These are phyloP conservation scores for Microbotryomycetes sp. DNA, from an alignment of 1,284 basidiomycete genomes.

Conservation along the genomic window DNA sequence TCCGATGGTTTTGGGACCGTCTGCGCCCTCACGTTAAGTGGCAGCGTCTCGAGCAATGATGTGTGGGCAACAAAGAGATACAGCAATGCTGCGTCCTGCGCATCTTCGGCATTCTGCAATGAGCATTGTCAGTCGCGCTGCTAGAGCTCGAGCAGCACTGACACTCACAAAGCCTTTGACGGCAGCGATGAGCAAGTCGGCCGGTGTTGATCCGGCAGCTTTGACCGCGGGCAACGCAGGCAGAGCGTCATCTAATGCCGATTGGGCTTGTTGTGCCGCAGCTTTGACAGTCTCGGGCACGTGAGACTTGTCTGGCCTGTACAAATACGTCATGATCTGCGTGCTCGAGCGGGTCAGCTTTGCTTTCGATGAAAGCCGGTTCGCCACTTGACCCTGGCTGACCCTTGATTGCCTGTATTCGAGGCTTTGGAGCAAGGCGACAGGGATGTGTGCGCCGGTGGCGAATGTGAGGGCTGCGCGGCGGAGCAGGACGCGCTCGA, in stretches of 20 bases:
- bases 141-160: too few relatives aligned
- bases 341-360: too few relatives aligned
- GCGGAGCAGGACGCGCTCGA: slow-evolving; percentile 46
- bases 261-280: background rate
- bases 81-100: slow-evolving; percentile 17
- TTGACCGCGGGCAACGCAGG: background rate
- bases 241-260: background rate
- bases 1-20: slow-evolving; percentile 13
- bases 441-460: slow-evolving; percentile 48
- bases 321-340: slow-evolving; percentile 27
- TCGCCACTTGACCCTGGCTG: too few relatives aligned
- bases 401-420: slow-evolving; percentile 45
- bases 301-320: background rate
- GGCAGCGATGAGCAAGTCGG: background rate
- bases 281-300: background rate
- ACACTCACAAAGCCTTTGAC: background rate
- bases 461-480: slow-evolving; percentile 50
- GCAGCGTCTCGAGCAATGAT: slow-evolving; percentile 19
- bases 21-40: slow-evolving; percentile 24
- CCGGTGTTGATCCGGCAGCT: background rate
- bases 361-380: too few relatives aligned
- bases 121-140: too few relatives aligned
- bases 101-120: too few relatives aligned
- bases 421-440: slow-evolving; percentile 49
- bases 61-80: slow-evolving; percentile 26